phyloP scores from a whole-genome alignment of 345 rosid genomes.

The Ceriops decandra region DNA sequence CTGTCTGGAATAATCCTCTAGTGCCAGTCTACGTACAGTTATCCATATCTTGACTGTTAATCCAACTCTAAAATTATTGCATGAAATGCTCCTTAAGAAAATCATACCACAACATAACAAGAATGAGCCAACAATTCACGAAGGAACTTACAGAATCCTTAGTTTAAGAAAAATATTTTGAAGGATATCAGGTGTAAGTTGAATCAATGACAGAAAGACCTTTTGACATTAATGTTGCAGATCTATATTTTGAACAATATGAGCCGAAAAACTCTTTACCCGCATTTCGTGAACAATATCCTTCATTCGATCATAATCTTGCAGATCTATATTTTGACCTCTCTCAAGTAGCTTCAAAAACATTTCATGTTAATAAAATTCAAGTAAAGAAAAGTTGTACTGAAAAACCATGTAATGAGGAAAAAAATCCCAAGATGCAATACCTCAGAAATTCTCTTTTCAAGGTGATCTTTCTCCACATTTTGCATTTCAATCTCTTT shows the following conservation, averaged over 20 bases:
- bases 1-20: no score
- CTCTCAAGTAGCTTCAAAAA: constrained; percentile 67
- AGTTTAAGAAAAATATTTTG: no score
- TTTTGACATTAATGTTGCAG: no score
- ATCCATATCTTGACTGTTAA: no score
- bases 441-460: constrained; percentile 77
- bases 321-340: constrained; percentile 57
- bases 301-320: constrained; percentile 73
- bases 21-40: no score
- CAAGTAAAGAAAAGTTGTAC: constrained; percentile 2
- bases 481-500: constrained; percentile 64
- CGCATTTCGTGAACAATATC: constrained; percentile 52
- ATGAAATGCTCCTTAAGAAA: no score
- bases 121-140: no score
- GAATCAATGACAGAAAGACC: no score
- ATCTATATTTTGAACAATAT: background rate
- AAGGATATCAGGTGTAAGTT: no score
- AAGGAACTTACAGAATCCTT: no score
- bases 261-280: constrained; percentile 32
- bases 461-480: constrained; percentile 55
- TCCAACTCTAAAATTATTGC: no score
- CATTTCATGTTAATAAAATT: constrained; percentile 18
- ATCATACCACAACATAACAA: no score
- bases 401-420: constrained; percentile 1
- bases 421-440: constrained; percentile 15